Conservation (phyloP, 805 yeast genomes). For the Cyberlindnera sargentensis region DNA sequence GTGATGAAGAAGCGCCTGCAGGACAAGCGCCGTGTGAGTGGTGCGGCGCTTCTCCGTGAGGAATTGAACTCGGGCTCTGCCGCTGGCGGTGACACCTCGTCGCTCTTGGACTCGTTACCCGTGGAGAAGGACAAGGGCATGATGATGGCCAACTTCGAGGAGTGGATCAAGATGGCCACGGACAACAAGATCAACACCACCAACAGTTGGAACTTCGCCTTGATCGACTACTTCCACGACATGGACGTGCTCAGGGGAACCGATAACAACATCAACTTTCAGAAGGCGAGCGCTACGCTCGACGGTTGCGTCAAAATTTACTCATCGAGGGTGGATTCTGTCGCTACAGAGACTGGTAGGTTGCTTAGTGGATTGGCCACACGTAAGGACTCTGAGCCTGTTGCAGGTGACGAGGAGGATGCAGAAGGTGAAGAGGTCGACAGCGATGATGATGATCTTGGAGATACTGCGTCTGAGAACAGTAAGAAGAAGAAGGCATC, state of each 20-base stretch:
- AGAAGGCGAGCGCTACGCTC: conserved; percentile 81
- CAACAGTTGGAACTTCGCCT: conserved; percentile 86
- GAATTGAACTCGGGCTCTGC: conserved; percentile 20
- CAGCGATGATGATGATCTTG: conserved; percentile 19
- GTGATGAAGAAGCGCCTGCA: conserved; percentile 23
- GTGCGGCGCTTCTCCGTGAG: conserved; percentile 26
- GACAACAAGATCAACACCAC: conserved; percentile 77
- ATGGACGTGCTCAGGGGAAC: conserved; percentile 68
- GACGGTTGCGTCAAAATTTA: conserved; percentile 95
- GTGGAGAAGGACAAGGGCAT: conserved; percentile 29
- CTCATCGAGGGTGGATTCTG: conserved; percentile 85
- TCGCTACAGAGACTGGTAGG: conserved; percentile 83
- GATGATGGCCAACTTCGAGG: conserved; percentile 44
- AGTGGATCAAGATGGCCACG: conserved; percentile 78
- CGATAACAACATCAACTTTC: conserved; percentile 75
- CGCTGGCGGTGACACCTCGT: conserved; percentile 8
- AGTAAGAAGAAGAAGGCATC: conserved; percentile 25
- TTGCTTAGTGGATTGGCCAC: conserved; percentile 69
- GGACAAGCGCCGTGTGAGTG: conserved; percentile 25
- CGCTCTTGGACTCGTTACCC: conserved; percentile 20
- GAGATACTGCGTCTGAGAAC: conserved; percentile 10
- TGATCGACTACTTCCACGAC: conserved; percentile 89
- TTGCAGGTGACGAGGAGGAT: not conserved
- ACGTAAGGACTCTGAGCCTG: conserved; percentile 24
- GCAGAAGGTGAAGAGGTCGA: conserved; percentile 14